Conservation (phyloP, 75 land plant genomes). For the Larix kaempferi region DNA sequence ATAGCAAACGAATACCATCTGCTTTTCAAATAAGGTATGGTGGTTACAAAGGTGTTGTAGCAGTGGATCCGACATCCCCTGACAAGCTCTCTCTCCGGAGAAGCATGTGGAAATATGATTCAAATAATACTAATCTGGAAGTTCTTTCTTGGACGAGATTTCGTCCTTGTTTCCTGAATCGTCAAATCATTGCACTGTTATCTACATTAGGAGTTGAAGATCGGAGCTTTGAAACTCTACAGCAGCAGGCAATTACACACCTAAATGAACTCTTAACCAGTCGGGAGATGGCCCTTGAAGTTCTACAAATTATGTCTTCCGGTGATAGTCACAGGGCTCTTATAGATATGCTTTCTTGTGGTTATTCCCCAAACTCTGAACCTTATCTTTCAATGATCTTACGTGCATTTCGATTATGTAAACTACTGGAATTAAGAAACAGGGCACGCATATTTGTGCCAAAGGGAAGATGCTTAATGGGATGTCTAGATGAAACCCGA, state of each 20-base stretch:
- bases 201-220: conserved; percentile 83
- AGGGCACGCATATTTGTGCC: conserved; percentile 71
- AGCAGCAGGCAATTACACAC: conserved; percentile 47
- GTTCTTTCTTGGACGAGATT: conserved; percentile 57
- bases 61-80: conserved; percentile 66
- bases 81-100: conserved; percentile 68
- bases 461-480: conserved; percentile 80
- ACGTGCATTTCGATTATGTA: conserved; percentile 55
- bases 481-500: conserved; percentile 88
- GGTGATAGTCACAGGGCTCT: conserved; percentile 56
- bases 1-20: conserved; percentile 44
- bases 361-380: conserved; percentile 67
- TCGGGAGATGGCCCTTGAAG: conserved; percentile 53
- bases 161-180: conserved; percentile 77
- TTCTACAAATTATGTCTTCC: conserved; percentile 46
- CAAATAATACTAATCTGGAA: conserved; percentile 60
- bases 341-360: conserved; percentile 67
- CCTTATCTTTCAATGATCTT: conserved; percentile 86
- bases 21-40: conserved; percentile 91
- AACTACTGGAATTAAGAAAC: conserved; percentile 54
- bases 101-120: conserved; percentile 81
- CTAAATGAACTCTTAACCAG: conserved; percentile 63
- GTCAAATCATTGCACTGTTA: conserved; percentile 78
- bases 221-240: conserved; percentile 65
- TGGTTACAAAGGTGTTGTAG: conserved; percentile 98